Percentiles rank a stretch among this genome's conserved stretches.
Conservation (phyloP, 768 basidiomycete genomes). For the Auriscalpium microsporum region DNA sequence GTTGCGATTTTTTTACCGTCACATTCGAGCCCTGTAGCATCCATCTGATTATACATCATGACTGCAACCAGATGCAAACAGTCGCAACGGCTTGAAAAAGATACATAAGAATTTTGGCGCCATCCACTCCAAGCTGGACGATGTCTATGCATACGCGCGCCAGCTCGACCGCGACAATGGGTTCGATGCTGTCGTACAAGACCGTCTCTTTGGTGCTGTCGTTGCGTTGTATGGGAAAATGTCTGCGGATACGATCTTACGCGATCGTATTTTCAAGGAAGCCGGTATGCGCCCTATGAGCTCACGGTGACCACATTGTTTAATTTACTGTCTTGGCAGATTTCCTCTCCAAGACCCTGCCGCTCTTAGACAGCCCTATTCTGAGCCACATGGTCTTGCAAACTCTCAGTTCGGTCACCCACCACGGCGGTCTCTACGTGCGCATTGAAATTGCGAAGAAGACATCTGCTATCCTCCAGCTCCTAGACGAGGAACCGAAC, state of each 20-base stretch:
- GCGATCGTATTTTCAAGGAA: constrained; percentile 50
- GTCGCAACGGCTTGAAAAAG: constrained; percentile 52
- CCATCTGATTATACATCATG: too few species aligned
- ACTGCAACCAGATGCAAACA: constrained; percentile 38
- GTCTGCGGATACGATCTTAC: constrained; percentile 49
- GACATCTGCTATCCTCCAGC: constrained; percentile 29
- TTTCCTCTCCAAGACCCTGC: neutral
- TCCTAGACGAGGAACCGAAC: constrained; percentile 42
- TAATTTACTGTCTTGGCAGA: constrained; percentile 6
- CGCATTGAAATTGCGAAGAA: constrained; percentile 1
- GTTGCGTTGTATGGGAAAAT: constrained; percentile 57
- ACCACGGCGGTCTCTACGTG: neutral
- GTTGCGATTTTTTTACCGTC: neutral
- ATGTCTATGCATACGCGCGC: constrained; percentile 34
- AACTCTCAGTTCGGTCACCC: neutral
- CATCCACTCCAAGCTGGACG: constrained; percentile 42
- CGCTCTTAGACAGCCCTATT: neutral
- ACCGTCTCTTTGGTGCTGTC: constrained; percentile 34
- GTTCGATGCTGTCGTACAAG: neutral
- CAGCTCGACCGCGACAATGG: constrained; percentile 36
- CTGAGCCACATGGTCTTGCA: constrained; percentile 1
- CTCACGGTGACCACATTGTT: neutral
- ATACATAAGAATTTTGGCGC: constrained; percentile 49
- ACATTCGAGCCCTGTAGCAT: neutral
- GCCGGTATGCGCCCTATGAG: constrained; percentile 35